These are phyloP conservation scores for Lunasporangiospora selenospora DNA, from an alignment of 192 early-diverging fungal genomes.

Conservation along the genomic window DNA sequence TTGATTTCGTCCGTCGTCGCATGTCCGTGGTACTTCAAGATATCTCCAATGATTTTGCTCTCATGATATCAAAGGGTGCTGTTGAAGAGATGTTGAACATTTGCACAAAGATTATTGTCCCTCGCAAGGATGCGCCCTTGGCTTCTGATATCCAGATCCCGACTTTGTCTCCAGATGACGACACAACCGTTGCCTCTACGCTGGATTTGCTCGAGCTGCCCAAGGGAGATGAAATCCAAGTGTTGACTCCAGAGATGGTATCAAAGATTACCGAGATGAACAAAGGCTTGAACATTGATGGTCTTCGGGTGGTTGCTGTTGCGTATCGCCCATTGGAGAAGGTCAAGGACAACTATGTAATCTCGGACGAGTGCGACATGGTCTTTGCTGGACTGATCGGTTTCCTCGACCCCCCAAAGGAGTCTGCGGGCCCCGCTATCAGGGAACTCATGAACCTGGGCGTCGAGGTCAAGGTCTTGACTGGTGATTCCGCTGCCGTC, in stretches of 20 bases:
- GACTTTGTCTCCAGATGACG: background rate
- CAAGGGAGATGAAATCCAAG: constrained; percentile 4
- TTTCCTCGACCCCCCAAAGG: constrained; percentile 61
- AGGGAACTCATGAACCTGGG: constrained; percentile 42
- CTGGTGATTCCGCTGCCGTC: constrained; percentile 58
- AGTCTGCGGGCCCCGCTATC: constrained; percentile 48
- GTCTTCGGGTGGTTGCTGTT: constrained; percentile 57
- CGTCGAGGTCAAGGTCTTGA: constrained; percentile 60
- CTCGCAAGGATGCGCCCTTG: background rate
- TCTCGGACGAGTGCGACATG: constrained; percentile 50
- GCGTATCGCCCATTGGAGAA: constrained; percentile 42
- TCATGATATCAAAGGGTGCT: constrained; percentile 55
- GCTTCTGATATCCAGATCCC: constrained; percentile 16
- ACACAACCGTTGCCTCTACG: background rate
- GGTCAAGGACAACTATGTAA: constrained; percentile 11
- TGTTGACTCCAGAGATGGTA: constrained; percentile 25
- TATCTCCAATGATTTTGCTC: background rate
- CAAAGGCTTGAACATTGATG: constrained; percentile 42
- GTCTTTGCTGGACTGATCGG: constrained; percentile 53
- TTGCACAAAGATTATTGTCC: constrained; percentile 45
- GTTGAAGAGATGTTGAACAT: constrained; percentile 53
- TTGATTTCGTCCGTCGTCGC: constrained; percentile 60
- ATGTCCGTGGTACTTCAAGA: constrained; percentile 55
- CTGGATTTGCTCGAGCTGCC: constrained; percentile 8
- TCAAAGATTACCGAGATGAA: constrained; percentile 22